Percentiles rank a stretch among this genome's conserved stretches.
phyloP scores from a whole-genome alignment of 2,329 filamentous ascomycete genomes.

The Calonectria fujianensis region DNA sequence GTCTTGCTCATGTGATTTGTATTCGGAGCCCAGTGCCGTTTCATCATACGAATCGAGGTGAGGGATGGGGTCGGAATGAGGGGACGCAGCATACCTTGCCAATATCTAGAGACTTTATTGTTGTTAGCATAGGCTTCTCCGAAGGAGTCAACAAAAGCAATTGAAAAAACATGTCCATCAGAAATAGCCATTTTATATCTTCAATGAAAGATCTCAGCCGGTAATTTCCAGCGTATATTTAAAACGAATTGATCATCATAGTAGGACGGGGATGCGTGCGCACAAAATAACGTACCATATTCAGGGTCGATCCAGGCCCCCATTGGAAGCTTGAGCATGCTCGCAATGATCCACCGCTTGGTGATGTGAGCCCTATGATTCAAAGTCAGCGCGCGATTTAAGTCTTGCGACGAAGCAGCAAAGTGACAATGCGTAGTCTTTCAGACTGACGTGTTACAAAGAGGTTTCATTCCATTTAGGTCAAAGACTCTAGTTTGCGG shows the following conservation, averaged over 20 bases:
- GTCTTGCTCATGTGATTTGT: conserved; percentile 80
- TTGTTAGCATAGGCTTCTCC: conserved; percentile 58
- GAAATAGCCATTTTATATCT: conserved; percentile 91
- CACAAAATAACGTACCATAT: conserved; percentile 56
- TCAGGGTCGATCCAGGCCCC: background rate
- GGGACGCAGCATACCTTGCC: conserved; percentile 60
- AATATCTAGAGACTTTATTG: conserved; percentile 43
- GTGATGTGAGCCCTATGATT: conserved; percentile 48
- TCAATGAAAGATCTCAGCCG: conserved; percentile 87
- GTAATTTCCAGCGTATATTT: conserved; percentile 94
- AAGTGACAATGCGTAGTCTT: conserved; percentile 58
- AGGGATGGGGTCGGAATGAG: conserved; percentile 40
- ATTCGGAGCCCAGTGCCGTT: conserved; percentile 98
- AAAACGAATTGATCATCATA: conserved; percentile 79
- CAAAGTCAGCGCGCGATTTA: conserved; percentile 53
- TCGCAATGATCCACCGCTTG: conserved; percentile 56
- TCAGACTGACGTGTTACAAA: conserved; percentile 94
- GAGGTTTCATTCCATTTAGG: conserved; percentile 86
- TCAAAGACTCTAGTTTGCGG: conserved; percentile 99
- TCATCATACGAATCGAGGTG: conserved; percentile 78
- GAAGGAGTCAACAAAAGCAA: conserved; percentile 36
- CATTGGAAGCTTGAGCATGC: conserved; percentile 40
- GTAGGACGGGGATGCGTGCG: conserved; percentile 41
- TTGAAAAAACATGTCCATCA: conserved; percentile 70
- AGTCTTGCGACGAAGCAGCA: conserved; percentile 39